These are phyloP conservation scores for Yamadazyma tumulicola DNA, from an alignment of 805 yeast species.

Conservation along the genomic window DNA sequence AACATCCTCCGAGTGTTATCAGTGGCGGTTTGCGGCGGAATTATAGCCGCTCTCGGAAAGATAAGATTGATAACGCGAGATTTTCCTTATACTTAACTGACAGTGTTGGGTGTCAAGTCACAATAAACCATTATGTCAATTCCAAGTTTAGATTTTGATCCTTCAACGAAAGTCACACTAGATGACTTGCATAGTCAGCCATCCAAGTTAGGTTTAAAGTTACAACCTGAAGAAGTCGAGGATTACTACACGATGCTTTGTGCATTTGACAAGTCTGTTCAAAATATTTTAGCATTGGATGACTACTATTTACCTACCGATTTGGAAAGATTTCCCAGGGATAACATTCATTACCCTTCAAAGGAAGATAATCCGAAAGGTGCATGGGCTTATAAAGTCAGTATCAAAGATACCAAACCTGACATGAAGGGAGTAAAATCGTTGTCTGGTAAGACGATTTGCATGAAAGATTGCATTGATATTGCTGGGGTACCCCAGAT, in stretches of 20 bases:
- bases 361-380: slow-evolving; percentile 11
- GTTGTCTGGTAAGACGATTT: slow-evolving; percentile 11
- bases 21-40: too few species aligned
- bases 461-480: slow-evolving; percentile 14
- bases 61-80: too few species aligned
- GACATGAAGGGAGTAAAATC: slow-evolving; percentile 8
- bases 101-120: too few species aligned
- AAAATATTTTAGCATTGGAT: slow-evolving; percentile 10
- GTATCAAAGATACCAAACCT: slow-evolving; percentile 15
- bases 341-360: slow-evolving; percentile 6
- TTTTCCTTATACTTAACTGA: too few species aligned
- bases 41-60: too few species aligned
- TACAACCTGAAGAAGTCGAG: slow-evolving; percentile 8
- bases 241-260: slow-evolving; percentile 13
- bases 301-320: slow-evolving; percentile 12
- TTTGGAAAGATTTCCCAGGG: slow-evolving; percentile 9
- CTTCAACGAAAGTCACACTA: slow-evolving; percentile 9
- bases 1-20: too few species aligned
- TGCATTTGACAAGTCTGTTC: slow-evolving; percentile 13
- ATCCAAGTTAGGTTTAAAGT: slow-evolving; percentile 10
- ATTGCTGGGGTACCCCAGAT: slow-evolving; percentile 14
- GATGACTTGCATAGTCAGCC: slow-evolving; percentile 14
- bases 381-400: slow-evolving; percentile 16
- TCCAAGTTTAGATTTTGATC: slow-evolving; percentile 10
- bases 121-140: too few species aligned